Base-by-base conservation (phyloP, 2,329 filamentous ascomycete genomes). In the Colletotrichum sp. region DNA sequence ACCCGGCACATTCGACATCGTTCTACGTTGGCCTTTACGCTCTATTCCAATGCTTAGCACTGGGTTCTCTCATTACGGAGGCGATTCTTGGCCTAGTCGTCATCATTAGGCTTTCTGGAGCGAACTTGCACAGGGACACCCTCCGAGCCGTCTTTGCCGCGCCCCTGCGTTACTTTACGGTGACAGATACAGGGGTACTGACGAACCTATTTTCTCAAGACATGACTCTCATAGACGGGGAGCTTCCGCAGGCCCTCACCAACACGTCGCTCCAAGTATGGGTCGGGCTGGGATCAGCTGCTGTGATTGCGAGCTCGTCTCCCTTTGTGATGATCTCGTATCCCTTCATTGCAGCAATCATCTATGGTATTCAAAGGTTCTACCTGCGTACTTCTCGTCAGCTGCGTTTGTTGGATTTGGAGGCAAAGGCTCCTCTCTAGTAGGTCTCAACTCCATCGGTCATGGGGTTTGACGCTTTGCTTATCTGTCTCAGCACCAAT, bases 331-430 rank as follows among this genome's bases (percentile, higher is more conserved):
- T 87, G 1, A 84, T 89, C 22, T 83, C 85, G 0, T 89, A 92
- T 72, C 91, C 91, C 0, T 81, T 89, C 5, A 78, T 92, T 3
- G 76, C 86, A 8, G 81, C 79, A 0, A 76, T 88, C 1, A 75
- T 92, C 1, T 92, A 87, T 67, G 74, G 84, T 2, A 80, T 93
- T 1, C 91, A 92, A 75, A 88, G 85, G 62, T 86, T 91, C 65
- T 93, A 93, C 77, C 84, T 93, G 3, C 86, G 88, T 0, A 93
- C 91, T 0, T 92, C 91, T 1, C 84, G 91, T 0, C 91, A 93
- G 79, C 80, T 93, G 9, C 87, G 91, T 60, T 85, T 91, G 22
- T 80, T 93, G 10, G 91, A 93, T 62, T 85, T 93, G 2, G 91
- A 93, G 87, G 89, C 3, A 91, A 93, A 78, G 88, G 80, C 81